These are phyloP conservation scores for Hypocreales sp. DNA, from an alignment of 2,329 filamentous ascomycete species.

Conservation along the genomic window DNA sequence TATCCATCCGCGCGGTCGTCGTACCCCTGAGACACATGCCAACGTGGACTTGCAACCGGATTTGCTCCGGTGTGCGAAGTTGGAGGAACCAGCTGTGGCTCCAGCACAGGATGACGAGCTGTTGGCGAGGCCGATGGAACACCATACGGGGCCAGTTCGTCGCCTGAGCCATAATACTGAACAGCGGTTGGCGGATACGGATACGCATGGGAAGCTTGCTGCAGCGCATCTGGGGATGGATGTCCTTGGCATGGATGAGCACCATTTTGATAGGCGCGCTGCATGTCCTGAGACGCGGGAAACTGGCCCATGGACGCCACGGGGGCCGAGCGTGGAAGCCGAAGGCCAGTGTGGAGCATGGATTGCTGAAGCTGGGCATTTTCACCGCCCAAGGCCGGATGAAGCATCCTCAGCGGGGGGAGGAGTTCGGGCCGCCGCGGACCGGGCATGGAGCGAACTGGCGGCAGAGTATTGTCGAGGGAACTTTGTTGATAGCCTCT, in stretches of 20 bases:
- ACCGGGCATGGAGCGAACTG: neutral
- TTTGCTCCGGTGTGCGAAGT: too few species aligned
- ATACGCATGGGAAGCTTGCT: neutral
- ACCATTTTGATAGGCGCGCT: too few species aligned
- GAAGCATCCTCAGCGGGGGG: conserved; percentile 1
- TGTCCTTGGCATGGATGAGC: neutral
- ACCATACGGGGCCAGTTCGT: too few species aligned
- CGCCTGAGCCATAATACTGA: too few species aligned
- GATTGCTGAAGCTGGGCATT: neutral
- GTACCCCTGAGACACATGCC: too few species aligned
- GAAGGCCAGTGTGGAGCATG: neutral
- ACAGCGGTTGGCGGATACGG: neutral
- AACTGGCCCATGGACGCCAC: neutral
- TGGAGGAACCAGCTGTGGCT: too few species aligned
- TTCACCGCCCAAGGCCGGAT: neutral
- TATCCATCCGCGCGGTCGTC: too few species aligned
- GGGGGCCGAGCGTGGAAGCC: neutral
- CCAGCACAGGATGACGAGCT: too few species aligned
- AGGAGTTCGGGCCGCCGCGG: neutral
- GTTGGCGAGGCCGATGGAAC: too few species aligned
- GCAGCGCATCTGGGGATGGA: neutral
- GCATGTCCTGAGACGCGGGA: too few species aligned
- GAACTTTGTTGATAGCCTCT: neutral
- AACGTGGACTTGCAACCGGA: too few species aligned
- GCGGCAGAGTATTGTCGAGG: neutral